A percentile compares a stretch with the other conserved stretches of the same genome.
Conservation (phyloP, 2,329 filamentous ascomycete species). For the Volutella citrinella region DNA sequence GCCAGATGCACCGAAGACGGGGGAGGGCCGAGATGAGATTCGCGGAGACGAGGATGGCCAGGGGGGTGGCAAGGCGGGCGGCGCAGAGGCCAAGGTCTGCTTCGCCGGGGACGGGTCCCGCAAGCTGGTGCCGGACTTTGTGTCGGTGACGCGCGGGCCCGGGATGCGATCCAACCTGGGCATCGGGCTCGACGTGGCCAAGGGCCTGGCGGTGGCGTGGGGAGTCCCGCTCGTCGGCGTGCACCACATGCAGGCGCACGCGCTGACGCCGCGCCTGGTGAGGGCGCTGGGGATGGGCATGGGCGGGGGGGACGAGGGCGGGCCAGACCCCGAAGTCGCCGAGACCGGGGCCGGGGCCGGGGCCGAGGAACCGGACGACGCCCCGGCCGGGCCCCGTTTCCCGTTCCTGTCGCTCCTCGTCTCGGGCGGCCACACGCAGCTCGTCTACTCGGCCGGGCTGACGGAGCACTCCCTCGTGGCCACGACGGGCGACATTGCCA, state of each 20-base stretch:
- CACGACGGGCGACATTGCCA: constrained; percentile 72
- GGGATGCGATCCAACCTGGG: constrained; percentile 80
- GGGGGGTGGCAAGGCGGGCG: constrained; percentile 14
- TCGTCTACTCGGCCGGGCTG: constrained; percentile 70
- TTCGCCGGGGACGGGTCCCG: constrained; percentile 14
- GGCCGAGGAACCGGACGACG: neutral
- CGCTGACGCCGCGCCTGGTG: constrained; percentile 79
- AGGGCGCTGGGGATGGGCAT: constrained; percentile 49
- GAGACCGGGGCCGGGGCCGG: neutral
- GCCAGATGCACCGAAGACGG: constrained; percentile 22
- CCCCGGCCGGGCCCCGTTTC: constrained; percentile 52
- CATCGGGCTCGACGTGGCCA: constrained; percentile 78
- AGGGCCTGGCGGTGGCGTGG: constrained; percentile 84
- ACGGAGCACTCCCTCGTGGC: constrained; percentile 72
- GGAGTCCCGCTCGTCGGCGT: constrained; percentile 78
- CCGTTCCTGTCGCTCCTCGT: constrained; percentile 88
- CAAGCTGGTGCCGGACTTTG: constrained; percentile 65
- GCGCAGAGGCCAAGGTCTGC: constrained; percentile 7
- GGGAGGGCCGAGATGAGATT: too few relatives aligned
- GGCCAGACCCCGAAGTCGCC: neutral
- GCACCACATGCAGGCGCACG: constrained; percentile 97
- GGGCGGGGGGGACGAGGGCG: constrained; percentile 7
- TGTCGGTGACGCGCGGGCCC: constrained; percentile 87
- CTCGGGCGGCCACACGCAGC: constrained; percentile 87
- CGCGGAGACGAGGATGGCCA: neutral